Evolutionary conservation across 495 filamentous ascomycete genomes (phyloP).

Genomic region (Hypoxylon fragiforme): DNA sequence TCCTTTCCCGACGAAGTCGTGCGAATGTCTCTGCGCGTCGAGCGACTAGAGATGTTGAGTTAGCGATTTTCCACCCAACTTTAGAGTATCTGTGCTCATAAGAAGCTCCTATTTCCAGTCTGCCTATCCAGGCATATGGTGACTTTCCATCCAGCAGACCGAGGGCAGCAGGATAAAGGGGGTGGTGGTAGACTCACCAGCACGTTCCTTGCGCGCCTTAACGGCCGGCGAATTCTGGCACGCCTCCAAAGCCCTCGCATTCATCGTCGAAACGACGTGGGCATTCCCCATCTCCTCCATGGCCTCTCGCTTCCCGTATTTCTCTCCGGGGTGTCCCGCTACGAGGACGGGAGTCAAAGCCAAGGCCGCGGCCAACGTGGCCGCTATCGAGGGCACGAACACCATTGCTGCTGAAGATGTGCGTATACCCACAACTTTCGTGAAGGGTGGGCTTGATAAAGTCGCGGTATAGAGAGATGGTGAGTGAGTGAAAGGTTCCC

Average conservation of each 20-base stretch:
- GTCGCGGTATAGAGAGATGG: neutral
- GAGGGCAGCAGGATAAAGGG: neutral
- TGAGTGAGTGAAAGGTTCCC: slow-evolving; percentile 2
- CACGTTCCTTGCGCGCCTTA: slow-evolving; percentile 35
- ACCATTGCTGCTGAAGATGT: slow-evolving; percentile 29
- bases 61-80: slow-evolving; percentile 2
- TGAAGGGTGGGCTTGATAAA: slow-evolving; percentile 1
- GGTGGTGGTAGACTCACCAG: slow-evolving; percentile 16
- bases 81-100: no score
- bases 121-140: no score
- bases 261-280: slow-evolving; percentile 35
- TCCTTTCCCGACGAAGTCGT: slow-evolving; percentile 30
- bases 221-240: slow-evolving; percentile 36
- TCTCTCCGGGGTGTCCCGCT: slow-evolving; percentile 35
- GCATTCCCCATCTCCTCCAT: slow-evolving; percentile 32
- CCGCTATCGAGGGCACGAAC: slow-evolving; percentile 25
- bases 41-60: slow-evolving; percentile 17
- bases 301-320: slow-evolving; percentile 27
- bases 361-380: slow-evolving; percentile 26
- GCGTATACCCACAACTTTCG: neutral
- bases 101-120: no score
- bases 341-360: slow-evolving; percentile 20
- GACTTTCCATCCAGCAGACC: no score
- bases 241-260: slow-evolving; percentile 32
- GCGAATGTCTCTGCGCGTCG: slow-evolving; percentile 35